phyloP scores from a whole-genome alignment of 108 stramenopile species.

The Discostella stelligeroides region DNA sequence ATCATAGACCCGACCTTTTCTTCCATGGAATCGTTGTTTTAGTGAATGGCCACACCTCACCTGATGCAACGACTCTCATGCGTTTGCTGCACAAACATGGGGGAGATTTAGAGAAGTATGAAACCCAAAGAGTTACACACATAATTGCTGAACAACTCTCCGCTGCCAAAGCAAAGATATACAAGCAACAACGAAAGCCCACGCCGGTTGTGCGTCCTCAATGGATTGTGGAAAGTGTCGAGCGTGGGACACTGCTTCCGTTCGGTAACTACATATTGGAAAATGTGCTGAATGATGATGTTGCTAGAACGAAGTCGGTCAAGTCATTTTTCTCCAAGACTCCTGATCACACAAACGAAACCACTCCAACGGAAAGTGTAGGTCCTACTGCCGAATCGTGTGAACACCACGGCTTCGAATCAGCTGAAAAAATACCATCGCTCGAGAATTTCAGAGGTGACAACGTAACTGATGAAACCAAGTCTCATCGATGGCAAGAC shows the following conservation, averaged over 20 bases:
- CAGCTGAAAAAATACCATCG: constrained; percentile 1
- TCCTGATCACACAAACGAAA: background rate
- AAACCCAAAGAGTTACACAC: constrained; percentile 80
- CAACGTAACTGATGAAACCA: constrained; percentile 47
- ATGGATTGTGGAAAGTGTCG: constrained; percentile 76
- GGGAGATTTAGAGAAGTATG: constrained; percentile 83
- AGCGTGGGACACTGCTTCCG: constrained; percentile 58
- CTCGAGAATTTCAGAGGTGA: constrained; percentile 26
- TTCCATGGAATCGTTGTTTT: constrained; percentile 75
- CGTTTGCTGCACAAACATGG: constrained; percentile 77
- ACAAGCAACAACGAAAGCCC: constrained; percentile 67
- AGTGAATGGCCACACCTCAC: constrained; percentile 77
- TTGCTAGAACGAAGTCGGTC: constrained; percentile 37
- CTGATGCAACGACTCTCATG: constrained; percentile 71
- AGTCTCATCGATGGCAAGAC: constrained; percentile 40
- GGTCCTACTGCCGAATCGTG: background rate
- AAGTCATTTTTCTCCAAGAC: constrained; percentile 33
- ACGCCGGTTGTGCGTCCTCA: constrained; percentile 64
- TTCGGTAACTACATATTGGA: constrained; percentile 69
- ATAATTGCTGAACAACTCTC: constrained; percentile 80
- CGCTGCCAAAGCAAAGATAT: constrained; percentile 76
- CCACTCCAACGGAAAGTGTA: background rate
- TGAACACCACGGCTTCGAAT: background rate
- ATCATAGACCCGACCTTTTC: constrained; percentile 66
- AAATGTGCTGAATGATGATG: constrained; percentile 41